Percentiles rank a stretch among this genome's conserved stretches.
These are phyloP conservation scores for Suhomyces vadensis DNA, from an alignment of 805 yeast species.

Conservation along the genomic window DNA sequence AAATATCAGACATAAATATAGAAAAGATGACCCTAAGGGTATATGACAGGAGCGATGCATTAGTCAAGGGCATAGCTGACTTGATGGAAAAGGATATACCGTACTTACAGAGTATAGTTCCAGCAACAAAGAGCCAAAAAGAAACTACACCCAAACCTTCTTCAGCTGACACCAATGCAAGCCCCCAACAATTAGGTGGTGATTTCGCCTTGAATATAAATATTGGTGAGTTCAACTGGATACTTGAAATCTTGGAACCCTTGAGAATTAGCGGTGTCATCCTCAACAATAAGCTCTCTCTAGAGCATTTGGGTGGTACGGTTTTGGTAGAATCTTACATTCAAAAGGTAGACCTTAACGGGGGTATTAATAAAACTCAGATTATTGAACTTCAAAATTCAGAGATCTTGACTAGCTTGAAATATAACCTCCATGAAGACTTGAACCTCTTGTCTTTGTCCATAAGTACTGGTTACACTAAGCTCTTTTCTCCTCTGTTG, in stretches of 20 bases:
- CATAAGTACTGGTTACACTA: conserved; percentile 31
- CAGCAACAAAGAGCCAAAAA: background rate
- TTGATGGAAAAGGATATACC: conserved; percentile 16
- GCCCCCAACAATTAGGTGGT: background rate
- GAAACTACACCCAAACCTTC: background rate
- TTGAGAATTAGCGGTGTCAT: conserved; percentile 20
- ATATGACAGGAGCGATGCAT: conserved; percentile 12
- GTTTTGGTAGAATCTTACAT: conserved; percentile 17
- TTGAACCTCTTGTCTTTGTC: conserved; percentile 16
- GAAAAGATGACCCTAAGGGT: conserved; percentile 9
- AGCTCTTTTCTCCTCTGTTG: conserved; percentile 28
- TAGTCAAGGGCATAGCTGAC: conserved; percentile 11
- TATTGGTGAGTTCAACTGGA: conserved; percentile 22
- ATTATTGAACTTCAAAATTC: conserved; percentile 30
- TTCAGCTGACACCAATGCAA: background rate
- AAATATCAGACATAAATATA: conserved; percentile 11
- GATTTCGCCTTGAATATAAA: conserved; percentile 17
- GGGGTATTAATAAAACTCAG: conserved; percentile 14
- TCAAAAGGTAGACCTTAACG: conserved; percentile 22
- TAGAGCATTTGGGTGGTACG: conserved; percentile 14
- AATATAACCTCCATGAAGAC: conserved; percentile 12
- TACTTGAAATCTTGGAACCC: conserved; percentile 19
- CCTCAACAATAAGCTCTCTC: conserved; percentile 18
- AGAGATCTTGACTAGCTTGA: conserved; percentile 20
- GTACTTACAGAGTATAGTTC: conserved; percentile 8